A percentile compares a stretch with the other conserved stretches of the same genome.
Conservation (phyloP, 2,329 filamentous ascomycete species). For the Thielaviopsis cerberus region DNA sequence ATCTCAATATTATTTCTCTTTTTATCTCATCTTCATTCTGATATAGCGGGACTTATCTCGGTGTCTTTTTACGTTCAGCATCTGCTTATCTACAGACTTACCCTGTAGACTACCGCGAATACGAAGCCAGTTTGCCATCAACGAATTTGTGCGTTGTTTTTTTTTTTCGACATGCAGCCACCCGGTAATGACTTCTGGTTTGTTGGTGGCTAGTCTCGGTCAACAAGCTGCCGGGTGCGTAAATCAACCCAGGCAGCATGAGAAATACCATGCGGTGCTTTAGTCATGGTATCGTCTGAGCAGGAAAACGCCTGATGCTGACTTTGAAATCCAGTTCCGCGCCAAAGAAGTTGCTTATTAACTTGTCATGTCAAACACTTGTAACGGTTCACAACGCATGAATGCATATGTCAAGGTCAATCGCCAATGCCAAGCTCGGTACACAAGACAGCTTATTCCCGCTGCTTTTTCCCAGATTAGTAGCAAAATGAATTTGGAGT, state of each 20-base stretch:
- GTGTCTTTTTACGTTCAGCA: neutral
- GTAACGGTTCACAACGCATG: neutral
- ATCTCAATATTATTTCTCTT: too few relatives aligned
- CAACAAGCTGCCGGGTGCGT: neutral
- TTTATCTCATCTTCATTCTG: neutral
- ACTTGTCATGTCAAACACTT: neutral
- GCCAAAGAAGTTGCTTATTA: neutral
- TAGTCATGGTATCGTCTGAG: neutral
- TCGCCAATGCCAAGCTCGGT: neutral
- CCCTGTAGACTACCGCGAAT: too few relatives aligned
- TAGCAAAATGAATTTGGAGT: neutral
- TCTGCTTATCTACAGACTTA: neutral
- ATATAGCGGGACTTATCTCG: neutral
- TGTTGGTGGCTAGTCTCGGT: neutral
- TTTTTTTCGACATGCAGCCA: neutral
- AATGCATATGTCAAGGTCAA: neutral
- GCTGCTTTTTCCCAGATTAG: neutral
- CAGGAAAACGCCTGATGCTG: neutral
- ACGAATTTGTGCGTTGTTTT: neutral
- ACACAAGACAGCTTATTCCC: neutral
- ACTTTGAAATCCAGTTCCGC: neutral
- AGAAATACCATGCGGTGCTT: neutral
- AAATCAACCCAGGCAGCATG: neutral
- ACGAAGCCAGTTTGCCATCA: neutral
- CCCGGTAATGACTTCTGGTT: neutral